Evolutionary conservation across 257 asterid genomes (phyloP).

Genomic region (Pogostemon cablin): DNA sequence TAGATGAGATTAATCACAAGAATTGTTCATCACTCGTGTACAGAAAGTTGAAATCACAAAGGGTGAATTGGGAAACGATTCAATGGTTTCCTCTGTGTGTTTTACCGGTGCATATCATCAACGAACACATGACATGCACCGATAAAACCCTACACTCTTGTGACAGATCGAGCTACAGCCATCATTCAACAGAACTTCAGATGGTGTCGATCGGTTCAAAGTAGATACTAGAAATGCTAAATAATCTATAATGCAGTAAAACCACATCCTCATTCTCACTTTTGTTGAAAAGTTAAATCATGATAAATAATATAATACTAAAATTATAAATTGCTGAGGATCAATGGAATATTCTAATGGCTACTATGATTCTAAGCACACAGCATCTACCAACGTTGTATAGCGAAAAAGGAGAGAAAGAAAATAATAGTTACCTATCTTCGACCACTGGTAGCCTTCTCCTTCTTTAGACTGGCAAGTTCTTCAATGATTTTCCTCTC

Average conservation of each 20-base stretch:
- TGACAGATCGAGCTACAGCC: too few relatives aligned
- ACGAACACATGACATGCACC: too few relatives aligned
- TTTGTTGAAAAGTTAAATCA: constrained; percentile 25
- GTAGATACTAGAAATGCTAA: neutral
- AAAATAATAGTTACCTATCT: constrained; percentile 43
- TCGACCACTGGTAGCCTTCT: constrained; percentile 57
- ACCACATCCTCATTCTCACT: constrained; percentile 20
- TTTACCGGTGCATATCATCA: too few relatives aligned
- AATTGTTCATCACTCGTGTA: too few relatives aligned
- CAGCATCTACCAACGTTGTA: constrained; percentile 8
- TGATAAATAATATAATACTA: constrained; percentile 25
- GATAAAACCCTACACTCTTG: too few relatives aligned
- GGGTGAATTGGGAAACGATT: too few relatives aligned
- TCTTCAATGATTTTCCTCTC: constrained; percentile 92
- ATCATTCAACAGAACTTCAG: too few relatives aligned
- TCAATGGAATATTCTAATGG: constrained; percentile 13
- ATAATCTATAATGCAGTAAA: neutral
- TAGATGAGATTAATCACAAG: neutral
- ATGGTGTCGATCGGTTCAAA: too few relatives aligned
- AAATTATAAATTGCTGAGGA: constrained; percentile 32
- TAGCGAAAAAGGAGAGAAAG: neutral
- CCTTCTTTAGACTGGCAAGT: constrained; percentile 77
- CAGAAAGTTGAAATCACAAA: too few relatives aligned
- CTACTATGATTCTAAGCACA: constrained; percentile 11
- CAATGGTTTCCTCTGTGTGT: too few relatives aligned